These are phyloP conservation scores for Geotrichum bryndzae DNA, from an alignment of 1,139 yeast species.

Conservation along the genomic window DNA sequence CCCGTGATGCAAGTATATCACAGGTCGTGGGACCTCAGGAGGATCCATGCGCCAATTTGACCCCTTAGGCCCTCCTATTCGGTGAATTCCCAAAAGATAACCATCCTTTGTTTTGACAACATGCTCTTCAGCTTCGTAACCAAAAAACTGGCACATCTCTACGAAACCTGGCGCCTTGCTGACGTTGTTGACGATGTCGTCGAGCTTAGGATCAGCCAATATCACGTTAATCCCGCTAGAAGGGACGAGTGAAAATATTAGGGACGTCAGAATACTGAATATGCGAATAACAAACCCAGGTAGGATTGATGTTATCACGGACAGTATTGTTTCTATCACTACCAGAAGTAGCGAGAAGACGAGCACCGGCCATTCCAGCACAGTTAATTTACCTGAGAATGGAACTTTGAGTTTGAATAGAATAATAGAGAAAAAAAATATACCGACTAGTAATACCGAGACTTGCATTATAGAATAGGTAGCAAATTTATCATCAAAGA, in stretches of 20 bases:
- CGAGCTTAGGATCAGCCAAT: conserved; percentile 23
- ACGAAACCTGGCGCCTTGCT: conserved; percentile 44
- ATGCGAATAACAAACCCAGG: conserved; percentile 30
- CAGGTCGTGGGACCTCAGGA: conserved; percentile 33
- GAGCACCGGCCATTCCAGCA: conserved; percentile 33
- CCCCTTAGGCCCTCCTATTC: conserved; percentile 43
- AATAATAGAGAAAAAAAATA: conserved; percentile 9
- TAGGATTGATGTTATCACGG: conserved; percentile 32
- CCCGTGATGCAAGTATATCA: conserved; percentile 85
- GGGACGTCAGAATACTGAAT: conserved; percentile 26
- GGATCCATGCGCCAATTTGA: conserved; percentile 35
- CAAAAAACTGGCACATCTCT: conserved; percentile 58
- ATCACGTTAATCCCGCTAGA: conserved; percentile 19
- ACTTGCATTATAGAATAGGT: not conserved
- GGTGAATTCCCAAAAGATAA: conserved; percentile 49
- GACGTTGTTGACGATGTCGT: conserved; percentile 24
- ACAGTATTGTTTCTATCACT: conserved; percentile 29
- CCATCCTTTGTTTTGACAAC: conserved; percentile 59
- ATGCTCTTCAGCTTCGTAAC: conserved; percentile 66
- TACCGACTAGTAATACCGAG: not conserved
- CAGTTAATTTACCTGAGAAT: conserved; percentile 27
- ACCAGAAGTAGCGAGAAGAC: conserved; percentile 33
- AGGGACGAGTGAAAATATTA: conserved; percentile 21
- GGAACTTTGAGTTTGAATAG: conserved; percentile 25
- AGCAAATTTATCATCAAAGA: not conserved